Percentiles rank a stretch among this genome's conserved stretches.
Evolutionary conservation across 2,329 filamentous ascomycete species (phyloP).

Genomic region (Pseudophaeomoniella oleicola): DNA sequence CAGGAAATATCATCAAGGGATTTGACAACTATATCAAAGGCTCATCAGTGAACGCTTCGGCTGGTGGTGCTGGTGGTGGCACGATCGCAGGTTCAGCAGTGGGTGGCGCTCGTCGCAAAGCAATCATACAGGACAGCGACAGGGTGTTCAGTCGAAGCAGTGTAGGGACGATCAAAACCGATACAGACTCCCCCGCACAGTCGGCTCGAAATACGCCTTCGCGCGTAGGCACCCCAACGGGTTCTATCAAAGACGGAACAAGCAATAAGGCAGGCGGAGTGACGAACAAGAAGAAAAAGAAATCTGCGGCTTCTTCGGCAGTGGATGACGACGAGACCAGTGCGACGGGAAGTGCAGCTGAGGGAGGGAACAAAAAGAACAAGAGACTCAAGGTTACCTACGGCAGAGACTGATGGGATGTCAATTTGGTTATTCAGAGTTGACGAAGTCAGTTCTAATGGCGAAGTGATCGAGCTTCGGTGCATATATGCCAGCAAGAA

Average conservation of each 20-base stretch:
- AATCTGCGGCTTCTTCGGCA: conserved; percentile 15
- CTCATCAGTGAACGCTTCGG: conserved; percentile 37
- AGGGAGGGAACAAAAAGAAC: conserved; percentile 16
- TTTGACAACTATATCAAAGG: conserved; percentile 99
- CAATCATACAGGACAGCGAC: conserved; percentile 28
- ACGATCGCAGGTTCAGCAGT: conserved; percentile 16
- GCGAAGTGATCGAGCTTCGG: no score
- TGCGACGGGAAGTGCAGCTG: conserved; percentile 3
- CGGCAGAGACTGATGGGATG: conserved; percentile 22
- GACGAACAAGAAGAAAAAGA: conserved; percentile 24
- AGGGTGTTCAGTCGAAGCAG: conserved; percentile 31
- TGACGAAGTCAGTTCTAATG: no score
- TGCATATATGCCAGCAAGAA: no score
- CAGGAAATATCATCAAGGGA: conserved; percentile 90
- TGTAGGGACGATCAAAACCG: conserved; percentile 12
- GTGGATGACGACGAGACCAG: conserved; percentile 20
- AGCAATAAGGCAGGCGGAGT: conserved; percentile 19
- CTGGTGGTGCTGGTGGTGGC: conserved; percentile 18
- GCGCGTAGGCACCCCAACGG: conserved; percentile 29
- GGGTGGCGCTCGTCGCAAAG: conserved; percentile 23
- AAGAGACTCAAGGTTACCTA: conserved; percentile 32
- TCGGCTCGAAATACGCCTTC: conserved; percentile 29
- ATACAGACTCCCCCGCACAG: not conserved
- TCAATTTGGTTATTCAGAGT: no score
- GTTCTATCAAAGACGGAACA: conserved; percentile 19